phyloP scores from a whole-genome alignment of 192 early-diverging fungal species.

The Coemansia sp. region DNA sequence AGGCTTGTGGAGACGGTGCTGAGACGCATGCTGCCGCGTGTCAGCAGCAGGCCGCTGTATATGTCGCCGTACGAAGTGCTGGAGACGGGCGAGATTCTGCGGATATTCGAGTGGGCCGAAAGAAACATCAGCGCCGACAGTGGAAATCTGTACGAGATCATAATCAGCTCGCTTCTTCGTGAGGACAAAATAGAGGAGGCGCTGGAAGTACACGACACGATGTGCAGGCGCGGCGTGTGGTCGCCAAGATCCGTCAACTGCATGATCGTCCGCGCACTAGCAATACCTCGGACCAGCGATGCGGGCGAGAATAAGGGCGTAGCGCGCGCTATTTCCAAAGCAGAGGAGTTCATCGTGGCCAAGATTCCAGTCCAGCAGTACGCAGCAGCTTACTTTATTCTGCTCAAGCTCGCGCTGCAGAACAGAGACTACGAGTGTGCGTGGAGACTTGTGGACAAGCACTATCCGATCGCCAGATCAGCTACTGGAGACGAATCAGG shows the following conservation, averaged over 20 bases:
- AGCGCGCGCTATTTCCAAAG: neutral
- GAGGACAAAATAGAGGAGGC: slow-evolving; percentile 15
- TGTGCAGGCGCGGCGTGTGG: slow-evolving; percentile 24
- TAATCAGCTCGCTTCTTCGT: slow-evolving; percentile 22
- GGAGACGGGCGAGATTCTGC: neutral
- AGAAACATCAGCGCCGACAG: slow-evolving; percentile 15
- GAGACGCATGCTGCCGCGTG: slow-evolving; percentile 12
- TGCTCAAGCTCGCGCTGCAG: slow-evolving; percentile 22
- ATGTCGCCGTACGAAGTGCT: slow-evolving; percentile 13
- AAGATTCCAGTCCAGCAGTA: slow-evolving; percentile 36
- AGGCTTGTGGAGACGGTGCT: slow-evolving; percentile 40
- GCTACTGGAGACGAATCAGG: neutral
- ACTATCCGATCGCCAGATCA: slow-evolving; percentile 22
- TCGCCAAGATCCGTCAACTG: slow-evolving; percentile 38
- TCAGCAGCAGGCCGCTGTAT: neutral
- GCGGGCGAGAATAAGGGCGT: neutral
- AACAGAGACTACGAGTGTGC: slow-evolving; percentile 11
- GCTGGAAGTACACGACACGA: slow-evolving; percentile 26
- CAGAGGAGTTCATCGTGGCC: slow-evolving; percentile 17
- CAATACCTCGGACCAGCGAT: neutral
- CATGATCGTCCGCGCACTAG: slow-evolving; percentile 34
- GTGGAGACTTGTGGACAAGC: slow-evolving; percentile 24
- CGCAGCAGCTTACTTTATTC: slow-evolving; percentile 10
- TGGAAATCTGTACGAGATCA: slow-evolving; percentile 15
- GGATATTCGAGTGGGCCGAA: slow-evolving; percentile 23